Base-by-base conservation (phyloP, 441 rosid genomes). In the Aquilaria agallochum region DNA sequence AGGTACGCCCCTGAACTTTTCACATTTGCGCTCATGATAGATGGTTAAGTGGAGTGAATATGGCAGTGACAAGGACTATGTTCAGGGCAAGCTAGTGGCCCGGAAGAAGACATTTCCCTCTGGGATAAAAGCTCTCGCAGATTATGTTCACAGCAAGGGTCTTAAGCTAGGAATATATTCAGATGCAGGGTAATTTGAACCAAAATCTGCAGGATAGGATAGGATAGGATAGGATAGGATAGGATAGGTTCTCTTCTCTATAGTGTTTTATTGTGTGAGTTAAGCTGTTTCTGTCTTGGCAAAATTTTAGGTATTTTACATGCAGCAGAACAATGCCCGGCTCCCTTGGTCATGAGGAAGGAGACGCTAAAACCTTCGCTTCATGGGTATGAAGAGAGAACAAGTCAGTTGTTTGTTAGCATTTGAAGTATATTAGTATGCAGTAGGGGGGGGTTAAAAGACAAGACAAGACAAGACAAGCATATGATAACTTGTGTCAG, bases 121-220 rank as follows among this genome's bases (percentile, higher is more conserved):
- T 62, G 95, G 95, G 40, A 81, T 88, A 52, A 83, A 83, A 64
- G 76, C 83, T 9, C 75, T 88, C 52, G 87, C 95, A 5, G 87
- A 88, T 66, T 85, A 88, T 66, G 83, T 83, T 74, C 91, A 88
- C 66, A 66, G 71, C 62, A 85, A 83, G 55, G 95, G 91, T 49
- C 90, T 88, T 74, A 88, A 88, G 80, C 77, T 88, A 3, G 95
- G 95, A 58, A 85, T 88, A 50, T 88, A 88, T 73, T 74, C 87
- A 0, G 89, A 83, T 74, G 86, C 95, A 4, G 89, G 95, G 95
- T 83, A 81, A 58, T 33, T 20, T 20, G 27, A 20, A 20, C 27
- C 27, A 20, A 20, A 20, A 1, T 20, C 27, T 20, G 27, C 27
- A 20, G 27, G 27, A 20, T 20, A 20, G 27, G 27, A 20, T 20